Evolutionary conservation across 2,329 filamentous ascomycete genomes (phyloP), one percentile per base, ranked within the genome.

Genomic region (Lizonia empirigonia): DNA sequence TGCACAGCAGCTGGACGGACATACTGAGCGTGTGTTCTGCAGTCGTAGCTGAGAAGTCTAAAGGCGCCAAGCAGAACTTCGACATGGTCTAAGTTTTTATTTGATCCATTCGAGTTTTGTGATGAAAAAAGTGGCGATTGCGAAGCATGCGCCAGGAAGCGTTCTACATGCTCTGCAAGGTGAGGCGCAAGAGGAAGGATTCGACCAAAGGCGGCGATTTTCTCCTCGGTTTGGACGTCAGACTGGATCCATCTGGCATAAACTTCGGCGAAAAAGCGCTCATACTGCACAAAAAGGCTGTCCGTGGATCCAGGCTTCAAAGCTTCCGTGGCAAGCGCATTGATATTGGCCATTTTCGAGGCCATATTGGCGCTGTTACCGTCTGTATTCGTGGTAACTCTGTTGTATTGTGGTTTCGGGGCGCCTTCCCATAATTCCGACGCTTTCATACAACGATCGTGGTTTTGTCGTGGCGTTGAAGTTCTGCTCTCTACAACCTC

Each of bases 121-220:
- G 52, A 49, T 24, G 62, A 58, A 65, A 60, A 60, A 7, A 67
- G 59, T 22, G 57, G 42, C 19, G 60, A 65, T 20, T 60, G 51
- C 23, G 68, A 67, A 56, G 56, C 59, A 66, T 68, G 56, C 59
- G 71, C 68, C 15, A 72, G 51, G 44, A 73, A 68, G 27, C 78
- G 78, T 73, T 86, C 82, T 55, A 90, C 82, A 70, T 91, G 90
- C 53, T 85, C 82, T 44, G 87, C 85, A 34, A 97, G 79, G 68
- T 93, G 85, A 41, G 91, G 89, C 59, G 89, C 89, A 78, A 94
- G 87, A 15, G 91, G 90, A 63, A 97, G 73, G 56, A 96, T 81
- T 65, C 89, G 83, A 54, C 89, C 88, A 76, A 96, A 89, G 24
- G 89, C 87, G 48, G 86, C 82, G 57, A 93, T 81, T 60, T 70